A percentile compares a stretch with the other conserved stretches of the same genome.
Conservation (phyloP, 2,329 filamentous ascomycete genomes). For the Cladosporium sp. region DNA sequence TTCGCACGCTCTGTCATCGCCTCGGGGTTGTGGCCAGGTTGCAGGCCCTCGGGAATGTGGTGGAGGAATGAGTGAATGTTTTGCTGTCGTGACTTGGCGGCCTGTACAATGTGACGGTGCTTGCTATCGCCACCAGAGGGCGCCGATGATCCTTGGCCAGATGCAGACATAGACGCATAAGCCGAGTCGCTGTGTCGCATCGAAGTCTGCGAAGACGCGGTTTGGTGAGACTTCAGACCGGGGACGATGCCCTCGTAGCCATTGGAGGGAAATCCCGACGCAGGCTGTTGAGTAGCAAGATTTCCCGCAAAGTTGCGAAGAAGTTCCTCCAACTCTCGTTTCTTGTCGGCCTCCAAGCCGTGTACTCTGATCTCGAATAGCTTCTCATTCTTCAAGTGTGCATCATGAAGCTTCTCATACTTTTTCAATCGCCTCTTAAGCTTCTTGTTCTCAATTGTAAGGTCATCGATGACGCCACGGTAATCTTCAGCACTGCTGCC, state of each 20-base stretch:
- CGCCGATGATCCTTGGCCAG: conserved; percentile 48
- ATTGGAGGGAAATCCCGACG: conserved; percentile 31
- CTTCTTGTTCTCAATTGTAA: conserved; percentile 81
- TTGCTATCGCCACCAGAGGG: conserved; percentile 40
- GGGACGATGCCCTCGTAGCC: conserved; percentile 42
- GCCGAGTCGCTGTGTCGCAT: conserved; percentile 54
- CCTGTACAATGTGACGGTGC: conserved; percentile 25
- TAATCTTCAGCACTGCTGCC: conserved; percentile 71
- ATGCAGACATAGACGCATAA: conserved; percentile 63
- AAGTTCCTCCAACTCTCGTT: conserved; percentile 72
- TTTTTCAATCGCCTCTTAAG: conserved; percentile 72
- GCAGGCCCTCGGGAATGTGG: conserved; percentile 70
- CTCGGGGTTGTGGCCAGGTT: conserved; percentile 57
- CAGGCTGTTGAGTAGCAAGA: conserved; percentile 57
- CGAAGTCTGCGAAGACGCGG: conserved; percentile 62
- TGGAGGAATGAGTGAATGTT: conserved; percentile 71
- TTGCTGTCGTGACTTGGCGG: conserved; percentile 48
- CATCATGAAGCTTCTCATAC: conserved; percentile 67
- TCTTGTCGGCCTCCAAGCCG: conserved; percentile 70
- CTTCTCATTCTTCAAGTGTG: conserved; percentile 71
- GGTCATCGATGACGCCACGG: conserved; percentile 80
- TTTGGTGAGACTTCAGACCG: conserved; percentile 57
- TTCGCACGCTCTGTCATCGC: conserved; percentile 71
- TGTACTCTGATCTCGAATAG: conserved; percentile 83
- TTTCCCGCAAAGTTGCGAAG: conserved; percentile 70